These are phyloP conservation scores for Tylopilus subfusipes DNA, from an alignment of 768 basidiomycete genomes.

Conservation along the genomic window DNA sequence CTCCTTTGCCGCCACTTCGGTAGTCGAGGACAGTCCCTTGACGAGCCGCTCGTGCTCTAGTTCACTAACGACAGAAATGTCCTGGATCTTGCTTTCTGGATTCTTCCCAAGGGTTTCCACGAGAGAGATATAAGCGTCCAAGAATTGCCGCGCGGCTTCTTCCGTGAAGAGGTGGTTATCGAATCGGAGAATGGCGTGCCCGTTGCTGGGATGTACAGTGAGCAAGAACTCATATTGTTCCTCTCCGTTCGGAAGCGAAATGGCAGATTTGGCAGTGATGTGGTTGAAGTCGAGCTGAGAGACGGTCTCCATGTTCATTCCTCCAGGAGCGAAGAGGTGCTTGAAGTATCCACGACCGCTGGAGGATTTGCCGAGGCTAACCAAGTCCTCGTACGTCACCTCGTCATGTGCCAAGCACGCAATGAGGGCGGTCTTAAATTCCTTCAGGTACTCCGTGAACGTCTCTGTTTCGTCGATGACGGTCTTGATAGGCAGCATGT, in stretches of 20 bases:
- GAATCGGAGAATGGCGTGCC: conserved; percentile 27
- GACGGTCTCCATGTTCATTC: conserved; percentile 27
- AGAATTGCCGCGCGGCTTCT: conserved; percentile 27
- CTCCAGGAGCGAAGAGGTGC: conserved; percentile 30
- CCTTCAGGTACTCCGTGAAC: conserved; percentile 22
- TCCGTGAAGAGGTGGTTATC: conserved; percentile 30
- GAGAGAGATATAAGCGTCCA: conserved; percentile 29
- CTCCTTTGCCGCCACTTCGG: conserved; percentile 13
- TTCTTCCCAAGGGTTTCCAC: conserved; percentile 22
- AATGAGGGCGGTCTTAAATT: conserved; percentile 25
- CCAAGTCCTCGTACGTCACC: conserved; percentile 31
- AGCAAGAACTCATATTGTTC: conserved; percentile 24
- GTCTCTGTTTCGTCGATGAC: conserved; percentile 22
- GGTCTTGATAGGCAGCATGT: conserved; percentile 31
- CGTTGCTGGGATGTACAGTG: conserved; percentile 24
- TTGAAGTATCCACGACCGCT: conserved; percentile 30
- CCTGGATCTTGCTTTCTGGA: conserved; percentile 14
- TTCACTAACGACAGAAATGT: conserved; percentile 15
- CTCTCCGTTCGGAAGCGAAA: conserved; percentile 28
- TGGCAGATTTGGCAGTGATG: conserved; percentile 14
- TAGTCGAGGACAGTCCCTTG: conserved; percentile 25
- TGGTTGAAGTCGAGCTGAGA: conserved; percentile 18
- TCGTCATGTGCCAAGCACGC: conserved; percentile 25
- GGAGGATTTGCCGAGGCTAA: conserved; percentile 24
- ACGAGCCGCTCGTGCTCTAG: conserved; percentile 18